Conservation (phyloP, 2,329 filamentous ascomycete genomes). For the Metarhizium album region DNA sequence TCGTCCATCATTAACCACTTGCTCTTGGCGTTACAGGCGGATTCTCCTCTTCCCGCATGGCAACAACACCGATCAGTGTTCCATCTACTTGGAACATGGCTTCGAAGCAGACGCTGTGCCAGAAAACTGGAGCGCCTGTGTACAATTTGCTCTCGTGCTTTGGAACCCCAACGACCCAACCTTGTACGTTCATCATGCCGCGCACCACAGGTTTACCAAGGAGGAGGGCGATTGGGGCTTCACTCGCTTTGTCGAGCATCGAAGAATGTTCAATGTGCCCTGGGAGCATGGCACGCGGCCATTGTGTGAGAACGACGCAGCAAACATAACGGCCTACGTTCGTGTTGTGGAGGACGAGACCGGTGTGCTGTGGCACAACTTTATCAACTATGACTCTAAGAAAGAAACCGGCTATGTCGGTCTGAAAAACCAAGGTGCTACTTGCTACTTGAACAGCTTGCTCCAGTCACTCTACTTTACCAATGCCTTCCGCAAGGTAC, state of each 20-base stretch:
- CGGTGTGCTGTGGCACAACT: conserved; percentile 83
- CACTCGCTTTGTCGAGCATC: conserved; percentile 85
- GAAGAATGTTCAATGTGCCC: conserved; percentile 68
- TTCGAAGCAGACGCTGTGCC: conserved; percentile 66
- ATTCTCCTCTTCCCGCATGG: conserved; percentile 92
- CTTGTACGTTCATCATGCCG: conserved; percentile 67
- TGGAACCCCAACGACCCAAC: conserved; percentile 93
- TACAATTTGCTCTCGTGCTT: conserved; percentile 87
- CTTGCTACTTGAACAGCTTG: conserved; percentile 78
- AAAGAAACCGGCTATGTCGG: conserved; percentile 97
- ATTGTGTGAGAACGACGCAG: conserved; percentile 64
- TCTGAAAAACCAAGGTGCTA: conserved; percentile 91
- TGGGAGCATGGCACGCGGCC: conserved; percentile 63
- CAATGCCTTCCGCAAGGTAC: conserved; percentile 85
- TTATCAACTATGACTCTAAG: conserved; percentile 95
- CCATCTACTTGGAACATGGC: conserved; percentile 93
- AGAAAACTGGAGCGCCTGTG: conserved; percentile 92
- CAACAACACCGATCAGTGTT: conserved; percentile 87
- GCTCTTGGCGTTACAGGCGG: conserved; percentile 46
- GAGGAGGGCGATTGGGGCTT: conserved; percentile 99
- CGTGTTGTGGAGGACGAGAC: conserved; percentile 79
- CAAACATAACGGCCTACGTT: conserved; percentile 75
- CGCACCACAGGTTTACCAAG: conserved; percentile 91
- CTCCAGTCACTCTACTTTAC: conserved; percentile 78
- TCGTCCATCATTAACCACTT: background rate